Conservation (phyloP, 108 stramenopile genomes). For the Skeletonema grethae region DNA sequence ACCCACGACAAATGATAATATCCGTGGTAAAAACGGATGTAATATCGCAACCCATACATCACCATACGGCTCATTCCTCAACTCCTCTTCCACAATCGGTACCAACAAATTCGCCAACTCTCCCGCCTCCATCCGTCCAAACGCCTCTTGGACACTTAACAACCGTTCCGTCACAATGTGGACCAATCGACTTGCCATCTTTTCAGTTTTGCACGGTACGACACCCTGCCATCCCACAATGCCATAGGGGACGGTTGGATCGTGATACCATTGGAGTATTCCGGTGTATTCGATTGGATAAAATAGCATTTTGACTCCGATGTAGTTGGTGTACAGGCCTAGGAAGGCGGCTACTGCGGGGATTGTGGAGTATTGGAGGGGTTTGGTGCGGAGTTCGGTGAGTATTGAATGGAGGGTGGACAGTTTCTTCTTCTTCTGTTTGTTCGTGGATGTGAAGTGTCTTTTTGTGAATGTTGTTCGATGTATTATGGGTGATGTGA, state of each 20-base stretch:
- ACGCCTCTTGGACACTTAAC: constrained; percentile 67
- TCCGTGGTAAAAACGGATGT: constrained; percentile 57
- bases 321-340: constrained; percentile 66
- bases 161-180: constrained; percentile 67
- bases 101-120: constrained; percentile 49
- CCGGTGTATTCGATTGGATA: constrained; percentile 78
- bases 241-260: constrained; percentile 64
- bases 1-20: constrained; percentile 51
- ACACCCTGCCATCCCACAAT: constrained; percentile 86
- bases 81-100: constrained; percentile 52
- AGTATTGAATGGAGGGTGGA: constrained; percentile 8
- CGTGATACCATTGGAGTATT: constrained; percentile 46
- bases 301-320: constrained; percentile 70
- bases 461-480: neutral
- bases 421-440: neutral
- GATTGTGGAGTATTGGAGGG: constrained; percentile 62
- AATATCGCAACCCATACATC: constrained; percentile 26
- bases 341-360: constrained; percentile 78
- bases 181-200: constrained; percentile 74
- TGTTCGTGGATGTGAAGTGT: neutral
- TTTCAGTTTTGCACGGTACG: constrained; percentile 78
- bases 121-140: constrained; percentile 61
- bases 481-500: neutral
- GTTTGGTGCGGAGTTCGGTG: constrained; percentile 23
- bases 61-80: constrained; percentile 40